phyloP scores from a whole-genome alignment of 2,329 filamentous ascomycete species.

The Truncatella angustata region DNA sequence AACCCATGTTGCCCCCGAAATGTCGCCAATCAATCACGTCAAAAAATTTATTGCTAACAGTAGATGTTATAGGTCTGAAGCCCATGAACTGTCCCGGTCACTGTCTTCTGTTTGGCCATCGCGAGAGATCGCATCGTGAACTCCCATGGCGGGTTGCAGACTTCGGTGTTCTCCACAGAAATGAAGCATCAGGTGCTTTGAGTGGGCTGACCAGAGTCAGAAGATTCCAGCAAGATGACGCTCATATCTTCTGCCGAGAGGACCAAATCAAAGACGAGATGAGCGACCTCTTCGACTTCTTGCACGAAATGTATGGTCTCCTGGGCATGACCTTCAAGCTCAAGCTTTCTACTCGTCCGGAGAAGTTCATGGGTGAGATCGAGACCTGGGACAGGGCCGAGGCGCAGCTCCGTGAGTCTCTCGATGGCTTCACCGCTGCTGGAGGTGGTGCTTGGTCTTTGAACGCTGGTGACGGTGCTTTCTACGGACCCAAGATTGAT shows the following conservation, averaged over 20 bases:
- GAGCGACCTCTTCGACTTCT: conserved; percentile 66
- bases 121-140: conserved; percentile 73
- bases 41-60: neutral
- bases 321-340: conserved; percentile 90
- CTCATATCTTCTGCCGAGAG: conserved; percentile 80
- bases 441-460: conserved; percentile 72
- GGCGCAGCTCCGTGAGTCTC: conserved; percentile 71
- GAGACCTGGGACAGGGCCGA: conserved; percentile 91
- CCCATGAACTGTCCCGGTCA: conserved; percentile 94
- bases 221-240: conserved; percentile 87
- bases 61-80: conserved; percentile 59
- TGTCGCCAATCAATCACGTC: too few relatives aligned
- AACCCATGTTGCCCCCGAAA: too few relatives aligned
- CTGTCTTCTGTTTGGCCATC: conserved; percentile 77
- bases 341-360: conserved; percentile 85
- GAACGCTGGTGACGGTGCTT: conserved; percentile 93
- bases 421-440: conserved; percentile 69
- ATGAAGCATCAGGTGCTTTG: conserved; percentile 79
- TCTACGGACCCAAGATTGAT: conserved; percentile 98
- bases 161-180: conserved; percentile 83
- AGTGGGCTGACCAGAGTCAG: conserved; percentile 81
- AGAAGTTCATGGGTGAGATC: conserved; percentile 84
- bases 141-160: conserved; percentile 83
- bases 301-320: conserved; percentile 69
- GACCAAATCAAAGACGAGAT: conserved; percentile 62